Conservation (phyloP, 352 stramenopile genomes). For the Globisporangium yorkense region DNA sequence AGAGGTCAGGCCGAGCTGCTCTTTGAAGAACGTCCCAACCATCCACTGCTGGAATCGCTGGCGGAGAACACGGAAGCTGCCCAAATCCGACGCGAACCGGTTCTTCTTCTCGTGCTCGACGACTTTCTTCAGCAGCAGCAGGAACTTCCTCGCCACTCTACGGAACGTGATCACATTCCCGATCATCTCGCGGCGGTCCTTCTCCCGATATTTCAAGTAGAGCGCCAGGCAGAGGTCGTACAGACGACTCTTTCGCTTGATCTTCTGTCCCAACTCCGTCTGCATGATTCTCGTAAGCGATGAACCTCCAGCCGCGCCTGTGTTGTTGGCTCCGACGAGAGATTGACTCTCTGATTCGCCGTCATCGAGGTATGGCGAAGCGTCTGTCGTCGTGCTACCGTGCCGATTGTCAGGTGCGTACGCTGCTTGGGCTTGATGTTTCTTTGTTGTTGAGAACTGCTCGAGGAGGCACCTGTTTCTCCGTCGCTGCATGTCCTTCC, state of each 20-base stretch:
- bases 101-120: slow-evolving; percentile 33
- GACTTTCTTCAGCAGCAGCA: slow-evolving; percentile 19
- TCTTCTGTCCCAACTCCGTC: slow-evolving; percentile 39
- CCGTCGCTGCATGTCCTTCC: slow-evolving; percentile 35
- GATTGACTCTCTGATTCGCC: neutral
- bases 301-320: neutral
- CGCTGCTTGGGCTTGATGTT: slow-evolving; percentile 11
- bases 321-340: neutral
- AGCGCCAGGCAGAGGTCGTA: slow-evolving; percentile 49
- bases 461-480: slow-evolving; percentile 31
- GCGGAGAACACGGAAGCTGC: slow-evolving; percentile 32
- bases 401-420: neutral
- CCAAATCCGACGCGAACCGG: slow-evolving; percentile 45
- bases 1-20: neutral
- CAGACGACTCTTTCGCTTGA: slow-evolving; percentile 54
- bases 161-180: slow-evolving; percentile 53
- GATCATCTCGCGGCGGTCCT: slow-evolving; percentile 42
- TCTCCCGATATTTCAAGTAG: slow-evolving; percentile 52
- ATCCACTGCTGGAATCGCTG: slow-evolving; percentile 42
- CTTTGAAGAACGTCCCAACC: slow-evolving; percentile 27
- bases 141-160: slow-evolving; percentile 28
- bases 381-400: neutral
- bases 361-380: neutral
- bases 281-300: slow-evolving; percentile 56
- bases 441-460: slow-evolving; percentile 15